phyloP scores from a whole-genome alignment of 1,139 yeast species.

The Yamadazyma triangularis region DNA sequence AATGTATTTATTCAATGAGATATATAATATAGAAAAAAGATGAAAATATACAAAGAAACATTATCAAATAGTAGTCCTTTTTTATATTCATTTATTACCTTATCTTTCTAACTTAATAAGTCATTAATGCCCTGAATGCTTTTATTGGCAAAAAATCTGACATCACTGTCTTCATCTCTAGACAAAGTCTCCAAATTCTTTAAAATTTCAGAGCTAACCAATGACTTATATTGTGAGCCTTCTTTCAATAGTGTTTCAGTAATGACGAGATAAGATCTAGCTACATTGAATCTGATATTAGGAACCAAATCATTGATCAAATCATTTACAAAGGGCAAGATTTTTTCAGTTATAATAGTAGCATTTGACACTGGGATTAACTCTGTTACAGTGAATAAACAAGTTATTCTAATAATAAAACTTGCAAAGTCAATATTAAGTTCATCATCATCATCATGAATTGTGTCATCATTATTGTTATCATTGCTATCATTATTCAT shows the following conservation, averaged over 20 bases:
- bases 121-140: constrained; percentile 21
- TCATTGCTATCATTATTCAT: constrained; percentile 8
- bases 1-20: no score
- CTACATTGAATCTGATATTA: constrained; percentile 91
- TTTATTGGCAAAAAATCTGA: constrained; percentile 74
- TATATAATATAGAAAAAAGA: no score
- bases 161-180: constrained; percentile 83
- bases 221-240: constrained; percentile 21
- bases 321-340: constrained; percentile 75
- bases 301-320: constrained; percentile 82
- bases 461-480: constrained; percentile 14
- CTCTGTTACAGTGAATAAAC: constrained; percentile 80
- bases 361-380: constrained; percentile 66
- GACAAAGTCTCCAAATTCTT: constrained; percentile 63
- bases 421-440: constrained; percentile 50
- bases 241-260: constrained; percentile 45
- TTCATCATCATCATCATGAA: constrained; percentile 21
- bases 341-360: constrained; percentile 54
- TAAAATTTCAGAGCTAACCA: constrained; percentile 53
- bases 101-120: background rate
- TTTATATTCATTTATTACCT: no score
- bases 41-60: no score
- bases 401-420: constrained; percentile 88
- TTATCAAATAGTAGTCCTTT: no score
- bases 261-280: constrained; percentile 69